phyloP scores from a whole-genome alignment of 371 early-diverging fungal species.

The Mortierella sp. region DNA sequence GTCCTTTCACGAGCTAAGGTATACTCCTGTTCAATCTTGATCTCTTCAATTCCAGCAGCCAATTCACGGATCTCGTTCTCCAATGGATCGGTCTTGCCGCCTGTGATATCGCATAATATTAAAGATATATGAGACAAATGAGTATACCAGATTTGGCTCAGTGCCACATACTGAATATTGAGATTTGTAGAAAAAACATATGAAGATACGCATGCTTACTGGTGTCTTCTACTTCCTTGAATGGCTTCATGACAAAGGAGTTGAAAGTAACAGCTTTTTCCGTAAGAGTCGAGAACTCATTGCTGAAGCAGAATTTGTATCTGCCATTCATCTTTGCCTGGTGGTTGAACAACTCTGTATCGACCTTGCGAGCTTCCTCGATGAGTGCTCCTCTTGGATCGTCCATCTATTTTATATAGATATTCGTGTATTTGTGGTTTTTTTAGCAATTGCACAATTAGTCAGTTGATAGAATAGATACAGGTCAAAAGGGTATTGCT shows the following conservation, averaged over 20 bases:
- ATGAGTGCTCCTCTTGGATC: slow-evolving; percentile 66
- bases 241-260: slow-evolving; percentile 50
- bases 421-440: too few species aligned
- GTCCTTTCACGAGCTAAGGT: slow-evolving; percentile 75
- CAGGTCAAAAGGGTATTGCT: too few species aligned
- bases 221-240: slow-evolving; percentile 15
- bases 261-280: slow-evolving; percentile 71
- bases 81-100: slow-evolving; percentile 68
- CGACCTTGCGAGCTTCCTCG: slow-evolving; percentile 61
- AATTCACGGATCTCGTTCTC: slow-evolving; percentile 76
- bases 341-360: slow-evolving; percentile 67
- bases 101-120: slow-evolving; percentile 1
- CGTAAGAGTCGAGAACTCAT: slow-evolving; percentile 65
- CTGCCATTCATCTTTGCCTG: slow-evolving; percentile 67
- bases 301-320: slow-evolving; percentile 84
- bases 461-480: too few species aligned
- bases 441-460: neutral
- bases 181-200: neutral
- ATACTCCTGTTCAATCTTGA: slow-evolving; percentile 83
- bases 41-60: slow-evolving; percentile 71
- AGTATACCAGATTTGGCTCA: too few species aligned
- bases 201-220: slow-evolving; percentile 4
- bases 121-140: too few species aligned
- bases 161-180: too few species aligned
- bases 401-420: slow-evolving; percentile 61